These are phyloP conservation scores for Pseudocercospora cruenta DNA, from an alignment of 2,329 filamentous ascomycete genomes.

Conservation along the genomic window DNA sequence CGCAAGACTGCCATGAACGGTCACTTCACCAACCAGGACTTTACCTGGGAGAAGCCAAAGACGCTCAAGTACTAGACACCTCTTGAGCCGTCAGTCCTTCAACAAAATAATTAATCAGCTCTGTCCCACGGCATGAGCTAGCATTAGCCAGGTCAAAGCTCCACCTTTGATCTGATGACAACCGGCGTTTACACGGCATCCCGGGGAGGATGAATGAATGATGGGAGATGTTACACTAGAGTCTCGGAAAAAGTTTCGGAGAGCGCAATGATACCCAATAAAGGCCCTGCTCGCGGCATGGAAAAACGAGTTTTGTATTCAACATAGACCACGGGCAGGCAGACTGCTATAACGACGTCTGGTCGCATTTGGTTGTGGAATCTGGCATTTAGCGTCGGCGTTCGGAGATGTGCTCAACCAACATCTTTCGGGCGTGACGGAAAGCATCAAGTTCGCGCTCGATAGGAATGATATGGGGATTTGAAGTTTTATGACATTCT, in stretches of 20 bases:
- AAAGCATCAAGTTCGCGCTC: constrained; percentile 25
- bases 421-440: constrained; percentile 29
- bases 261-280: constrained; percentile 33
- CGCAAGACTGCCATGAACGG: constrained; percentile 98
- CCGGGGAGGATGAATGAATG: not conserved
- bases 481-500: constrained; percentile 2
- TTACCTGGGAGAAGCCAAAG: constrained; percentile 99
- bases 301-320: constrained; percentile 29
- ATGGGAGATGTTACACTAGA: constrained; percentile 19
- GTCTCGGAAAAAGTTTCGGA: constrained; percentile 24
- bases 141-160: constrained; percentile 17
- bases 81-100: constrained; percentile 10
- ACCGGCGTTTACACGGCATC: constrained; percentile 26
- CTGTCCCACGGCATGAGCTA: constrained; percentile 12
- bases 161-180: constrained; percentile 6
- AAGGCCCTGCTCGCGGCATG: constrained; percentile 32
- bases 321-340: constrained; percentile 33
- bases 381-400: constrained; percentile 34
- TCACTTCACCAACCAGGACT: constrained; percentile 98
- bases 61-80: constrained; percentile 79
- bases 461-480: constrained; percentile 27
- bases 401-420: constrained; percentile 35
- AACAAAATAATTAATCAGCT: constrained; percentile 14
- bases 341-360: constrained; percentile 13
- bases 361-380: constrained; percentile 18